Evolutionary conservation across 805 yeast genomes (phyloP).

Genomic region (Saccharomycopsis lassenensis): DNA sequence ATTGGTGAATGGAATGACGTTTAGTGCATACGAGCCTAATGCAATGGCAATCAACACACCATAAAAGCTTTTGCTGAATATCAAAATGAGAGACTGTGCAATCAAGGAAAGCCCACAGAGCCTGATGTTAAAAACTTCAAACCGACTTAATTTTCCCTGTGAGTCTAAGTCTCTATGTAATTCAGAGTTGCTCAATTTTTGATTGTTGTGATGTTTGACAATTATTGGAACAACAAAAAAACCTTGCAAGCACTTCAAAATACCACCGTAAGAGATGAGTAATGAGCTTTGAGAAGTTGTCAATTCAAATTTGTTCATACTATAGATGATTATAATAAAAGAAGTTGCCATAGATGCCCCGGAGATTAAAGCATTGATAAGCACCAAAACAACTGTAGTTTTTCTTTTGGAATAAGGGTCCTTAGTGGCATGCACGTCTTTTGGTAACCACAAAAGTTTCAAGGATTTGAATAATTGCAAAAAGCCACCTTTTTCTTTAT

Average conservation of each 20-base stretch:
- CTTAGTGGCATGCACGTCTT: conserved; percentile 22
- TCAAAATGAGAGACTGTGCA: conserved; percentile 27
- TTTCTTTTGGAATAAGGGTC: conserved; percentile 30
- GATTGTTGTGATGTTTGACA: too few relatives aligned
- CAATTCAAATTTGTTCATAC: too few relatives aligned
- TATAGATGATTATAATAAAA: too few relatives aligned
- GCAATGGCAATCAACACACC: conserved; percentile 27
- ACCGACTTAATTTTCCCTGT: conserved; percentile 32
- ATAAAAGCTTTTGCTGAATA: conserved; percentile 24
- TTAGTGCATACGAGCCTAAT: conserved; percentile 37
- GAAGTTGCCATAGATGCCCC: conserved; percentile 32
- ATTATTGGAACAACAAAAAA: too few relatives aligned
- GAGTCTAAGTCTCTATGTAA: conserved; percentile 28
- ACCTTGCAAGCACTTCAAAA: too few relatives aligned
- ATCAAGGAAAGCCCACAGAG: conserved; percentile 24
- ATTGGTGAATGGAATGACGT: conserved; percentile 48
- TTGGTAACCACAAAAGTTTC: conserved; percentile 36
- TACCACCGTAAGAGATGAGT: too few relatives aligned
- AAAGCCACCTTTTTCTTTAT: conserved; percentile 6
- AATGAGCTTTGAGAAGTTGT: too few relatives aligned
- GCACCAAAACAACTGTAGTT: conserved; percentile 38
- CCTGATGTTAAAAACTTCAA: conserved; percentile 33
- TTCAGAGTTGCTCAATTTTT: too few relatives aligned
- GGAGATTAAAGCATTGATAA: conserved; percentile 34
- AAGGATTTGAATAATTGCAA: conserved; percentile 35